Conservation (phyloP, 1,284 basidiomycete species). For the Ustilago trichophora region DNA sequence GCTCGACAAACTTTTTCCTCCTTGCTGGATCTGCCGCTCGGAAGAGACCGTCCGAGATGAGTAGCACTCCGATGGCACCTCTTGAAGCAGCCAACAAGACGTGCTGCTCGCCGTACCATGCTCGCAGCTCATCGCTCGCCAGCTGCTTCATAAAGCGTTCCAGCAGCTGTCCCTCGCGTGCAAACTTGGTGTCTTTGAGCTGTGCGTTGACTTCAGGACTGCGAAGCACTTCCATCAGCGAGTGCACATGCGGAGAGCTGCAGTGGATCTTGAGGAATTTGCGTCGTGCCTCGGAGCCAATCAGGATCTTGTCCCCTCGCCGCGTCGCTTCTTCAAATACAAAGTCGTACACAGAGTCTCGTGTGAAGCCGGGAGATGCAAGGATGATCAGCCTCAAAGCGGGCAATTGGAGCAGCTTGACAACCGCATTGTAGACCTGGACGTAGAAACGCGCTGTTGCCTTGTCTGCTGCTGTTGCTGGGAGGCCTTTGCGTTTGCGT, state of each 20-base stretch:
- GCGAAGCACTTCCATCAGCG: conserved; percentile 89
- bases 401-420: conserved; percentile 86
- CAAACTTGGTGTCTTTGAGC: conserved; percentile 97
- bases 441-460: conserved; percentile 75
- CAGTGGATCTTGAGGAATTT: conserved; percentile 93
- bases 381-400: conserved; percentile 88
- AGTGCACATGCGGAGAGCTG: conserved; percentile 93
- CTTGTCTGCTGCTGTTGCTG: conserved; percentile 57
- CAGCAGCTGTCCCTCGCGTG: conserved; percentile 78
- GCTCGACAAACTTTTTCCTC: conserved; percentile 77
- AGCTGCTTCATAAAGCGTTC: conserved; percentile 79
- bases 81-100: conserved; percentile 89
- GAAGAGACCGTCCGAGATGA: conserved; percentile 96
- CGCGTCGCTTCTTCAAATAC: conserved; percentile 67
- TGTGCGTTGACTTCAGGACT: conserved; percentile 77
- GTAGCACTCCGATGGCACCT: conserved; percentile 91
- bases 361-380: conserved; percentile 94
- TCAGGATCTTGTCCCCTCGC: conserved; percentile 82
- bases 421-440: conserved; percentile 85
- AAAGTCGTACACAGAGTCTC: conserved; percentile 87
- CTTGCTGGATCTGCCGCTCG: conserved; percentile 68
- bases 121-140: conserved; percentile 88
- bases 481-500: conserved; percentile 73
- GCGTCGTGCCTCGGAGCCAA: conserved; percentile 74
- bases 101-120: conserved; percentile 98